phyloP scores from a whole-genome alignment of 2,329 filamentous ascomycete species.

The Alternaria sp. region DNA sequence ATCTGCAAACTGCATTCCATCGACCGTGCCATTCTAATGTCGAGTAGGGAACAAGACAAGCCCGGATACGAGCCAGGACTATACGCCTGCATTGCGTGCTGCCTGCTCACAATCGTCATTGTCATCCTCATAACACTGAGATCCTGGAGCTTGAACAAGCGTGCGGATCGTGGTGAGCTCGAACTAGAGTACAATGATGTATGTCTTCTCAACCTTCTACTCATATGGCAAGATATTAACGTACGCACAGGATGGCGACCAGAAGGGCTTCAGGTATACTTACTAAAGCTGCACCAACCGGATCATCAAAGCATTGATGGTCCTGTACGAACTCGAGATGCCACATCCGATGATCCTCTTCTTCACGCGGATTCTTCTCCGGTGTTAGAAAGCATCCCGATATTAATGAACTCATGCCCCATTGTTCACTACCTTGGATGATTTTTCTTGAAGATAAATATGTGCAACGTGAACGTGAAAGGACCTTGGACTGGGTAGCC shows the following conservation, averaged over 20 bases:
- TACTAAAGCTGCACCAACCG: slow-evolving; percentile 14
- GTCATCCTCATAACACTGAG: slow-evolving; percentile 40
- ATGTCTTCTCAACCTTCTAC: slow-evolving; percentile 18
- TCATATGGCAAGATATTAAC: slow-evolving; percentile 16
- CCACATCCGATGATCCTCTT: background rate
- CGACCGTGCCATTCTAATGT: background rate
- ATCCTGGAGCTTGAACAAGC: slow-evolving; percentile 46
- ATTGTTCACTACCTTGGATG: background rate
- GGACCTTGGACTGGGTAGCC: background rate
- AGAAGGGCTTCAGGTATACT: slow-evolving; percentile 47
- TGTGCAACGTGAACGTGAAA: background rate
- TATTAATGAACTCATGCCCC: background rate
- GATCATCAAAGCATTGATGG: background rate
- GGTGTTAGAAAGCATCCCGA: background rate
- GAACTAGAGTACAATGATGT: slow-evolving; percentile 50
- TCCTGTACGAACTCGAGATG: background rate
- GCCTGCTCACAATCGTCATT: slow-evolving; percentile 45
- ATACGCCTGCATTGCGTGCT: slow-evolving; percentile 49
- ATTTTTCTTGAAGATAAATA: background rate
- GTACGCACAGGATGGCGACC: slow-evolving; percentile 31
- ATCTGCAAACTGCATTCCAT: background rate
- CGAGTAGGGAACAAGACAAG: slow-evolving; percentile 40
- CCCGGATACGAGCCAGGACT: slow-evolving; percentile 47
- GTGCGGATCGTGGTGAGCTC: slow-evolving; percentile 50
- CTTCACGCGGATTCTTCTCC: background rate